These are phyloP conservation scores for Paramecium pentaurelia DNA, from an alignment of 73 alveolate species.

Conservation along the genomic window DNA sequence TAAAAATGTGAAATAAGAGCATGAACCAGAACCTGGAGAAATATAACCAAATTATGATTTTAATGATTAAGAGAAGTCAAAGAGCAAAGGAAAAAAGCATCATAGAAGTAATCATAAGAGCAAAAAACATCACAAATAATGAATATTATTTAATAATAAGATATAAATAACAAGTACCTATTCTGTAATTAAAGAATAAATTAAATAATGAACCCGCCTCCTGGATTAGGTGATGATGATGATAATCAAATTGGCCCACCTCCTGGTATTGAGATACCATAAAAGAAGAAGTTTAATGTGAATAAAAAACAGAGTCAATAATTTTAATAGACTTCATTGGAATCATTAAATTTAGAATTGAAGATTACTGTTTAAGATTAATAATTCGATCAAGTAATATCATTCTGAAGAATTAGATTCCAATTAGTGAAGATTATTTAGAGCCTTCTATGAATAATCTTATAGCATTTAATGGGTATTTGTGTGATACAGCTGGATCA, in stretches of 20 bases:
- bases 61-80: neutral
- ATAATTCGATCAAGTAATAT: neutral
- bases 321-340: neutral
- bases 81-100: slow-evolving; percentile 2
- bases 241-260: slow-evolving; percentile 9
- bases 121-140: slow-evolving; percentile 6
- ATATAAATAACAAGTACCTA: neutral
- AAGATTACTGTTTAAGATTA: slow-evolving; percentile 24
- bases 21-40: slow-evolving; percentile 12
- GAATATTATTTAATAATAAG: neutral
- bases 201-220: slow-evolving; percentile 29
- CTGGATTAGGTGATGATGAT: slow-evolving; percentile 41
- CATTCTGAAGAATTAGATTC: neutral
- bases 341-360: slow-evolving; percentile 10
- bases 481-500: slow-evolving; percentile 48
- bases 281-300: neutral
- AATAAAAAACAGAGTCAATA: neutral
- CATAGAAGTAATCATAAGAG: slow-evolving; percentile 9
- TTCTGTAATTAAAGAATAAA: neutral
- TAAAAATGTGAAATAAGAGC: neutral
- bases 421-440: neutral
- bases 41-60: neutral
- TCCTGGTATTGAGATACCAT: neutral
- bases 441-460: slow-evolving; percentile 38
- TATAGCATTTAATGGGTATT: neutral